Base-by-base conservation (phyloP, 768 basidiomycete genomes). In the Lentinula detonsa region DNA sequence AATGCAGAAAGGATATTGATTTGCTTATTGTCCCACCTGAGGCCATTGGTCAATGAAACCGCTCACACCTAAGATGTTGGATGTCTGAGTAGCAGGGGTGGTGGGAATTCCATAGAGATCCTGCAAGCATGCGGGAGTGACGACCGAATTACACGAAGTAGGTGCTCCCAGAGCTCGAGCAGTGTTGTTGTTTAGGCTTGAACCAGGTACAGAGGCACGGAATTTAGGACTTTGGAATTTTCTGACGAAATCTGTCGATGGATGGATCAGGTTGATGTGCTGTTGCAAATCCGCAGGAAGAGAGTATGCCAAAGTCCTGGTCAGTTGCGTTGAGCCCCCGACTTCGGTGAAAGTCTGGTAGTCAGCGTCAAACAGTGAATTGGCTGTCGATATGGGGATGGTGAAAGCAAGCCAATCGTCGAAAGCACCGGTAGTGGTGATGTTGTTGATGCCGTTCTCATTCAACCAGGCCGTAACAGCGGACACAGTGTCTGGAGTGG, bases 31-130 rank as follows among this genome's bases (percentile, higher is more conserved):
- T 51, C 33, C 53, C 28, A 62, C 63, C 50, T 75, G 71, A 16
- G 74, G 69, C 59, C 71, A 75, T 55, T 75, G 69, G n/a, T 70
- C 64, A 13, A 71, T 67, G 63, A 73, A 74, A 1, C 72, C 74
- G 42, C 73, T 68, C 2, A 75, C 72, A 13, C 65, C 72, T 7
- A 76, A 65, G 4, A 52, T 64, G 62, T 70, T 74, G 21, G 63
- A 64, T 3, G 66, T 42, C 51, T 73, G 67, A 1, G 73, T 72
- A 3, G 73, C 71, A 11, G 60, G 59, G 3, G 72, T 70, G 7
- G 69, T 61, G 0, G 75, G 73, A 55, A 75, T 73, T 7, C 70
- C 72, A 61, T 76, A 75, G 1, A 75, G 59, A 2, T 68, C 69
- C 54, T 74, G 71, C 2, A 76, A 59, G 62, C 75, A 76, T 5